These are phyloP conservation scores for Cerrena zonata DNA, from an alignment of 1,284 basidiomycete species.

Conservation along the genomic window DNA sequence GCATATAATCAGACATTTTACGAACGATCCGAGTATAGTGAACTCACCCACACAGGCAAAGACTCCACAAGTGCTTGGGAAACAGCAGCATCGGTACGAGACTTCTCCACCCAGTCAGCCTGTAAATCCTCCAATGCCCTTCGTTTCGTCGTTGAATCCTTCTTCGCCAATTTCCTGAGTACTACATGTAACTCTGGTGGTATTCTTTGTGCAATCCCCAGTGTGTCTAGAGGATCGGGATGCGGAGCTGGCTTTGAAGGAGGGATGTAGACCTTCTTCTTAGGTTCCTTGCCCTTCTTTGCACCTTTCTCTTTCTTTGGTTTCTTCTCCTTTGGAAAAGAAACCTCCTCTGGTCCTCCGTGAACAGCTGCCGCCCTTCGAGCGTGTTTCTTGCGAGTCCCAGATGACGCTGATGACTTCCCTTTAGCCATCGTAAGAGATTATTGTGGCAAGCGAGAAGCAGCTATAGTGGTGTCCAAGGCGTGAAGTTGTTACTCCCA, in stretches of 20 bases:
- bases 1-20: not conserved
- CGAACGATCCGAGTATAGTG: not conserved
- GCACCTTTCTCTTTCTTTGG: slow-evolving; percentile 40
- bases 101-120: slow-evolving; percentile 60
- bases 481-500: no score
- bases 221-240: slow-evolving; percentile 87
- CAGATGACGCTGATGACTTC: slow-evolving; percentile 73
- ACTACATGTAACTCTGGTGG: slow-evolving; percentile 83
- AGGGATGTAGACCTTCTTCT: slow-evolving; percentile 77
- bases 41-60: slow-evolving; percentile 85
- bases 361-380: slow-evolving; percentile 45
- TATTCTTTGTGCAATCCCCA: slow-evolving; percentile 72
- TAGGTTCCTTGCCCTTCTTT: slow-evolving; percentile 62
- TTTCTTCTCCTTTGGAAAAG: slow-evolving; percentile 41
- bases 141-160: slow-evolving; percentile 82
- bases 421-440: slow-evolving; percentile 41
- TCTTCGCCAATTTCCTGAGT: slow-evolving; percentile 81
- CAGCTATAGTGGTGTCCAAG: no score
- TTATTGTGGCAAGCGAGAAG: not conserved
- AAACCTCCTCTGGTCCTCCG: slow-evolving; percentile 25
- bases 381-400: slow-evolving; percentile 81
- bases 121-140: slow-evolving; percentile 85
- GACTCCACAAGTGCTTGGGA: slow-evolving; percentile 50
- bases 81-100: slow-evolving; percentile 37
- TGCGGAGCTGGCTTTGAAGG: slow-evolving; percentile 82